Evolutionary conservation across 176 grass and related monocot species (phyloP).

Genomic region (Cocos nucifera): DNA sequence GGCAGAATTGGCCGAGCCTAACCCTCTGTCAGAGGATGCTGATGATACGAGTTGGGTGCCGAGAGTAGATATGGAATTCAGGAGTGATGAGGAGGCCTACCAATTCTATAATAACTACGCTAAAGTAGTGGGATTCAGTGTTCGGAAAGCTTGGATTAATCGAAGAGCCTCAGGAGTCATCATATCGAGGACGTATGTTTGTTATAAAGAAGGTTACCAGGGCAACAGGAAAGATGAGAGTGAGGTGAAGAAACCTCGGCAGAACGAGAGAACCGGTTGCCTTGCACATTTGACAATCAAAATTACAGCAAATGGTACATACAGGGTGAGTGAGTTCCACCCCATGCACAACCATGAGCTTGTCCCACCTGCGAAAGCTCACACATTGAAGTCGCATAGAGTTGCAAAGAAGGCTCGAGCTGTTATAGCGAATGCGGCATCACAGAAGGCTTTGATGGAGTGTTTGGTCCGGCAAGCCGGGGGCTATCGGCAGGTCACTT

Average conservation of each 20-base stretch:
- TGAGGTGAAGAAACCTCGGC: conserved; percentile 18
- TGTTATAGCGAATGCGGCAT: neutral
- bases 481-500: conserved; percentile 6
- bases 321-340: conserved; percentile 37
- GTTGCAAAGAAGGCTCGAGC: neutral
- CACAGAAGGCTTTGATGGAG: conserved; percentile 12
- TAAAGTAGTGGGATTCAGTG: conserved; percentile 29
- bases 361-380: neutral
- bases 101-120: conserved; percentile 33
- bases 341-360: conserved; percentile 23
- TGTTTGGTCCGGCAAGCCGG: conserved; percentile 19
- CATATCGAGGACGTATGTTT: conserved; percentile 30
- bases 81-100: conserved; percentile 36
- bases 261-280: conserved; percentile 35
- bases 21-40: neutral
- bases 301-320: conserved; percentile 17
- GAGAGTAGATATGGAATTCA: conserved; percentile 37
- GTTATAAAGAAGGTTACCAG: conserved; percentile 36
- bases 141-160: conserved; percentile 28
- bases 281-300: conserved; percentile 37
- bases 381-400: conserved; percentile 11
- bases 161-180: conserved; percentile 21
- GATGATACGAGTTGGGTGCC: conserved; percentile 21
- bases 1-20: neutral
- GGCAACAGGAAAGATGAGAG: conserved; percentile 26